These are phyloP conservation scores for Balamuthia mandrillaris DNA, from an alignment of 208 protist species.

Conservation along the genomic window DNA sequence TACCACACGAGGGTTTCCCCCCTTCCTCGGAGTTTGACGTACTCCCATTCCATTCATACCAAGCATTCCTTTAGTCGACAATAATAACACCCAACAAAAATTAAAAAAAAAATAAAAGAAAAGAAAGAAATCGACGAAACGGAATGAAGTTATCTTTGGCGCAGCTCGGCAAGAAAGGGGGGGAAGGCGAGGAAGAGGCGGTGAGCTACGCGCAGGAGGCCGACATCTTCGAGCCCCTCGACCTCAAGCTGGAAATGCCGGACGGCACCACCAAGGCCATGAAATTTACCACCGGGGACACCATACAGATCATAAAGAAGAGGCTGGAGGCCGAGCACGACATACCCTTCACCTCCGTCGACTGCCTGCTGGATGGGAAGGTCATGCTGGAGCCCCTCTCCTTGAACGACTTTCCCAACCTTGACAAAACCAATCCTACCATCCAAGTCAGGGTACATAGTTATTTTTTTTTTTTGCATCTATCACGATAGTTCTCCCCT, in stretches of 20 bases:
- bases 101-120: background rate
- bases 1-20: too few species aligned
- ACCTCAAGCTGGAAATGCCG: background rate
- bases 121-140: background rate
- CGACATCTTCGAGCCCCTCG: background rate
- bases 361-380: background rate
- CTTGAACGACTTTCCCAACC: background rate
- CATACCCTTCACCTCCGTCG: background rate
- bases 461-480: too few species aligned
- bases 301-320: constrained; percentile 21
- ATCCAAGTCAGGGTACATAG: background rate
- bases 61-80: too few species aligned
- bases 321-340: constrained; percentile 22
- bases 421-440: background rate
- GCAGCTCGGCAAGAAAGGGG: too few species aligned
- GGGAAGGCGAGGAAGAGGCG: background rate
- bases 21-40: too few species aligned
- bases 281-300: constrained; percentile 21
- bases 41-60: too few species aligned
- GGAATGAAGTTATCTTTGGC: background rate
- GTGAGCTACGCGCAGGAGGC: background rate
- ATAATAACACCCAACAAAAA: too few species aligned
- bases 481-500: too few species aligned
- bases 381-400: constrained; percentile 9
- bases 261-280: background rate